phyloP scores from a whole-genome alignment of 306 rosid species.

The Erythrophleum fordii region DNA sequence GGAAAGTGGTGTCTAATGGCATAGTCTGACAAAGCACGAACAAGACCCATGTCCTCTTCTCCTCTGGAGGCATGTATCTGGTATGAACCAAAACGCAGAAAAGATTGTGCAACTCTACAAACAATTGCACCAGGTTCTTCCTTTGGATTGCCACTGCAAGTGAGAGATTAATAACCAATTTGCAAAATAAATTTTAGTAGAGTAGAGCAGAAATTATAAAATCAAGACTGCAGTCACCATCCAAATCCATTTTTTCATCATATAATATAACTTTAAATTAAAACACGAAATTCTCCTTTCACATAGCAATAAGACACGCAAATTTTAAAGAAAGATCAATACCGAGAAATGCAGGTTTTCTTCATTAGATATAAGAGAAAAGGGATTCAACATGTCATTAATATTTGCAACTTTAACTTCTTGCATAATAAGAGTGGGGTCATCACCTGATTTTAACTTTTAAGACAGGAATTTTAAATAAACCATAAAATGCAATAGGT shows the following conservation, averaged over 20 bases:
- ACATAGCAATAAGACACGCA: not conserved
- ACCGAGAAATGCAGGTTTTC: constrained; percentile 5
- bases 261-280: not conserved
- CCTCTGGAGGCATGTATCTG: constrained; percentile 91
- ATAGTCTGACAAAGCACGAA: constrained; percentile 85
- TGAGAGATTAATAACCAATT: constrained; percentile 31
- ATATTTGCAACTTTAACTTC: constrained; percentile 25
- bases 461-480: constrained; percentile 17
- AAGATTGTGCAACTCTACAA: constrained; percentile 90
- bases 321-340: constrained; percentile 15
- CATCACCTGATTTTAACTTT: constrained; percentile 21
- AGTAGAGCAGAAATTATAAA: not conserved
- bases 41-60: constrained; percentile 74
- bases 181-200: constrained; percentile 4
- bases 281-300: constrained; percentile 1
- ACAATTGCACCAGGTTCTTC: constrained; percentile 97
- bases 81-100: constrained; percentile 95
- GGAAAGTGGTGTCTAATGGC: constrained; percentile 88
- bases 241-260: constrained; percentile 14
- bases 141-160: constrained; percentile 87
- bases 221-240: constrained; percentile 19
- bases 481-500: constrained; percentile 28
- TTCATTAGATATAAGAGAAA: constrained; percentile 7
- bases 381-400: not conserved
- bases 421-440: not conserved